Conservation (phyloP, 2,329 filamentous ascomycete species). For the Cladorrhinum sp. region DNA sequence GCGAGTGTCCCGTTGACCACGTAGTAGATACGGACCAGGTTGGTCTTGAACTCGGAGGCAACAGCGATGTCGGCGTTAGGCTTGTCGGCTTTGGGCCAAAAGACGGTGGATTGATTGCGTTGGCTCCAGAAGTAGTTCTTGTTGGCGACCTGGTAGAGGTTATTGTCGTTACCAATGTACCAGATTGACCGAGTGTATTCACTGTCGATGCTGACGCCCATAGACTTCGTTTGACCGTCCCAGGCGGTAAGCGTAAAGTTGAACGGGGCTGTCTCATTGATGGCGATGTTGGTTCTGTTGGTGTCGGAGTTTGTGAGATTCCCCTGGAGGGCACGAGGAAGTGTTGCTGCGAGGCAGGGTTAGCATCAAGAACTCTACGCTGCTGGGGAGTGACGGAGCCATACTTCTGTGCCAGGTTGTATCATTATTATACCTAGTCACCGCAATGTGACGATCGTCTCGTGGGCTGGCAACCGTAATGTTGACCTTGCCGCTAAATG, state of each 20-base stretch:
- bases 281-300: slow-evolving; percentile 20
- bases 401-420: slow-evolving; percentile 35
- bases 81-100: slow-evolving; percentile 34
- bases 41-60: slow-evolving; percentile 27
- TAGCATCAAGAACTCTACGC: slow-evolving; percentile 11
- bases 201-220: slow-evolving; percentile 33
- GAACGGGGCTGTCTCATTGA: slow-evolving; percentile 24
- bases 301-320: slow-evolving; percentile 29
- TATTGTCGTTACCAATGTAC: slow-evolving; percentile 38
- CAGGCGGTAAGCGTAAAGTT: slow-evolving; percentile 34
- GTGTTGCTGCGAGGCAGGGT: slow-evolving; percentile 29
- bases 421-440: slow-evolving; percentile 31
- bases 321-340: slow-evolving; percentile 33
- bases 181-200: slow-evolving; percentile 32
- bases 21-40: slow-evolving; percentile 36
- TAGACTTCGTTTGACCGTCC: slow-evolving; percentile 29
- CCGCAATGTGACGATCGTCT: slow-evolving; percentile 33
- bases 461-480: slow-evolving; percentile 35
- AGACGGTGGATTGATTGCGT: slow-evolving; percentile 23
- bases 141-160: slow-evolving; percentile 32
- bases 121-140: slow-evolving; percentile 32
- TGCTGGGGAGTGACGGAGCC: slow-evolving; percentile 4
- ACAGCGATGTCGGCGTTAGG: slow-evolving; percentile 31
- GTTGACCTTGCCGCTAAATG: slow-evolving; percentile 31
- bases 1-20: slow-evolving; percentile 31